phyloP scores from a whole-genome alignment of 805 yeast genomes.

The Saccharomycopsis sp. region DNA sequence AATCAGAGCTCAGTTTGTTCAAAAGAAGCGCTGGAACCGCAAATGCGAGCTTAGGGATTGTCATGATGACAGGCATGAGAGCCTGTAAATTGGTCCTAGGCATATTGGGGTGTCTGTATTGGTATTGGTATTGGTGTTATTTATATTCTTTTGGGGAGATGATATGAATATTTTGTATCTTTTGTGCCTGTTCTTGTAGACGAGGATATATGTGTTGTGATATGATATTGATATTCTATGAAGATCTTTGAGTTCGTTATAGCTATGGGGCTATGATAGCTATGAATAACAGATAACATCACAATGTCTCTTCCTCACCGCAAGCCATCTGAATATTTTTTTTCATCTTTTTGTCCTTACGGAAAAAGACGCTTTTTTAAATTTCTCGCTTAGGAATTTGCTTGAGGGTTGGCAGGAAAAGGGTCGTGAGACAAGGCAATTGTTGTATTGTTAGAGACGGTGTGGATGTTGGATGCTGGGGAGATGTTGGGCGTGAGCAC shows the following conservation, averaged over 20 bases:
- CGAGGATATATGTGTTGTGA: no score
- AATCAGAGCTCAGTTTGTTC: neutral
- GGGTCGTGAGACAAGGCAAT: no score
- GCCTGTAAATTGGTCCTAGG: neutral
- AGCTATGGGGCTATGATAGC: no score
- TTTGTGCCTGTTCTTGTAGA: neutral
- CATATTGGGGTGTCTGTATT: neutral
- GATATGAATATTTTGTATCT: neutral
- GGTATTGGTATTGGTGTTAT: neutral
- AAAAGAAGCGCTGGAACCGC: slow-evolving; percentile 14
- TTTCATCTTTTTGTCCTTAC: neutral
- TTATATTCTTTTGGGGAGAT: neutral
- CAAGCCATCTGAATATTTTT: neutral
- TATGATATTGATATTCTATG: no score
- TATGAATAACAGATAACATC: no score
- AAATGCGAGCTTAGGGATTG: slow-evolving; percentile 13
- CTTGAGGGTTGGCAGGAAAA: no score
- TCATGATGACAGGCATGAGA: neutral
- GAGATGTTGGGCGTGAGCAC: no score
- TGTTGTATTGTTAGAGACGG: no score
- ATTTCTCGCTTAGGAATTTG: neutral
- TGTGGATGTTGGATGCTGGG: no score
- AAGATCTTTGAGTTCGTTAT: no score
- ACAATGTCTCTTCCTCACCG: no score
- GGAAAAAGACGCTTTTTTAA: neutral